Evolutionary conservation across 345 rosid genomes (phyloP).

Genomic region (Nasturtium officinale): DNA sequence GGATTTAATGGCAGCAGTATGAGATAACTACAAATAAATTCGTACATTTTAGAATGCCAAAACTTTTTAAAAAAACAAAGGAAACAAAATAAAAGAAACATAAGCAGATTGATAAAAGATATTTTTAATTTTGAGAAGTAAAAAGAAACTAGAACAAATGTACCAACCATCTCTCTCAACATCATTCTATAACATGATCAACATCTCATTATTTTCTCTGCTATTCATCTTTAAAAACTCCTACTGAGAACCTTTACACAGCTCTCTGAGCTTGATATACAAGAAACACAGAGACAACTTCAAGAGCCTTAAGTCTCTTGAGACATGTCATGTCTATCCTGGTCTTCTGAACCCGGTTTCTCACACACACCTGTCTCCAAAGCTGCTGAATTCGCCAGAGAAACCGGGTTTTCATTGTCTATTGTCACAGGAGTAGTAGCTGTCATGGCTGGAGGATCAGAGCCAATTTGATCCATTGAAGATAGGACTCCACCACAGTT

Average conservation of each 20-base stretch:
- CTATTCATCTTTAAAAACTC: slow-evolving; percentile 3
- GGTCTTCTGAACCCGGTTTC: slow-evolving; percentile 25
- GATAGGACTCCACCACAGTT: slow-evolving; percentile 35
- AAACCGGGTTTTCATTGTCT: slow-evolving; percentile 32
- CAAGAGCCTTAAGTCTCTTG: slow-evolving; percentile 26
- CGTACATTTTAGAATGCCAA: neutral
- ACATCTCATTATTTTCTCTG: slow-evolving; percentile 12
- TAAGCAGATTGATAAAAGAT: slow-evolving; percentile 5
- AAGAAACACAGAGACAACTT: slow-evolving; percentile 20
- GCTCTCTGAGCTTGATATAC: slow-evolving; percentile 40
- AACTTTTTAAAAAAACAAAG: neutral
- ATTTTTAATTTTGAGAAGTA: neutral
- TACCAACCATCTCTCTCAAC: neutral
- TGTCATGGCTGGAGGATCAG: slow-evolving; percentile 30
- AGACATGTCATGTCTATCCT: slow-evolving; percentile 1
- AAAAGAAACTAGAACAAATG: neutral
- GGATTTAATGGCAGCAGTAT: too few relatives aligned
- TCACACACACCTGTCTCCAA: slow-evolving; percentile 9
- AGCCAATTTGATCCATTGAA: slow-evolving; percentile 39
- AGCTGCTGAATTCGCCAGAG: slow-evolving; percentile 17
- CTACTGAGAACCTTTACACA: slow-evolving; percentile 35
- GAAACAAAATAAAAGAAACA: neutral
- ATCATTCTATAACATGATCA: slow-evolving; percentile 14
- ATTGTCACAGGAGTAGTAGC: slow-evolving; percentile 31
- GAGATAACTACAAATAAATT: too few relatives aligned